Conservation (phyloP, 2,329 filamentous ascomycete genomes). For the Bipolaris oryzae region DNA sequence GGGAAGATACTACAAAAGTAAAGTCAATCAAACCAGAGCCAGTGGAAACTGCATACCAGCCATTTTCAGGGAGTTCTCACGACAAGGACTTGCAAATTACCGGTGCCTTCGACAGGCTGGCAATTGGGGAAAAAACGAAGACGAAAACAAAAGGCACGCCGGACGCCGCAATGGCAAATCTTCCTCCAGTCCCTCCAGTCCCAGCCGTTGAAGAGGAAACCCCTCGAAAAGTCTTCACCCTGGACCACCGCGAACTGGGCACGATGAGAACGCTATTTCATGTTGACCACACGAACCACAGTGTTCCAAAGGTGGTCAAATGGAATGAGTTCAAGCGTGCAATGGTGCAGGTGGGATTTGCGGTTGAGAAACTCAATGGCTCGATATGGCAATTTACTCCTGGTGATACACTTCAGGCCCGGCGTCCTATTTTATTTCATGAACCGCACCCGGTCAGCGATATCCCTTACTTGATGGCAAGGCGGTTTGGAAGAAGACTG, state of each 20-base stretch:
- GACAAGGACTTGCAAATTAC: constrained; percentile 6
- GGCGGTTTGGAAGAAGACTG: constrained; percentile 57
- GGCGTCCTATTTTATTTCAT: constrained; percentile 63
- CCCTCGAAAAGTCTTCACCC: background rate
- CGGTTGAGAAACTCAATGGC: constrained; percentile 63
- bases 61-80: constrained; percentile 1
- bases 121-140: constrained; percentile 5
- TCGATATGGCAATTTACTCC: constrained; percentile 63
- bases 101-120: constrained; percentile 8
- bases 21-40: background rate
- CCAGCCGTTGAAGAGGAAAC: background rate
- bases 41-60: background rate
- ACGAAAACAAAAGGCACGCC: background rate
- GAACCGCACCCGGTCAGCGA: constrained; percentile 64
- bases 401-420: constrained; percentile 42
- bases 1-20: background rate
- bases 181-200: no score
- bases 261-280: background rate
- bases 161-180: no score
- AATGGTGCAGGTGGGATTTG: constrained; percentile 58
- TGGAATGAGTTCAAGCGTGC: constrained; percentile 63
- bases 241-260: background rate
- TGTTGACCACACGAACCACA: constrained; percentile 27
- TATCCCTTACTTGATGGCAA: constrained; percentile 55
- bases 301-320: constrained; percentile 56